phyloP scores from a whole-genome alignment of 192 early-diverging fungal species.

The Podochytrium sp. region DNA sequence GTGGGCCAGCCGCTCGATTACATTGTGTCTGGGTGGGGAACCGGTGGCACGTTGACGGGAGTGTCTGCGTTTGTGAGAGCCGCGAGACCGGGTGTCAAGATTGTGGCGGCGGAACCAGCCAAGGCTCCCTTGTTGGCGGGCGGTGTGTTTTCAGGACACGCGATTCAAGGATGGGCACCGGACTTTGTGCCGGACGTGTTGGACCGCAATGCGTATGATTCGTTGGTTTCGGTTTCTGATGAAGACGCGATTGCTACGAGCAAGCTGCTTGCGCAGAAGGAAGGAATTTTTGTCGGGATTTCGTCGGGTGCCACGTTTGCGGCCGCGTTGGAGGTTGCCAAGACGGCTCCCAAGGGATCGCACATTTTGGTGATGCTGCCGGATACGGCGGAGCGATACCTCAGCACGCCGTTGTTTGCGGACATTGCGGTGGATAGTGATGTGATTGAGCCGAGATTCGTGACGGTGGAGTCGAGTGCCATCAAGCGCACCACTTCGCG shows the following conservation, averaged over 20 bases:
- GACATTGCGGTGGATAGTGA: constrained; percentile 35
- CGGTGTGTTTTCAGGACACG: constrained; percentile 24
- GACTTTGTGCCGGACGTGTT: constrained; percentile 42
- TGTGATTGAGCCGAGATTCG: not conserved
- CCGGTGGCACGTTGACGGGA: constrained; percentile 44
- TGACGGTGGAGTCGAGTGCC: too few relatives aligned
- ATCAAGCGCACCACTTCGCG: too few relatives aligned
- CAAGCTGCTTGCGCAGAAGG: constrained; percentile 35
- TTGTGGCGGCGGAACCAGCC: constrained; percentile 38
- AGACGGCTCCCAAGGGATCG: constrained; percentile 17
- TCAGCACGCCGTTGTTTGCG: constrained; percentile 39
- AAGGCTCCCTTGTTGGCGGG: constrained; percentile 29
- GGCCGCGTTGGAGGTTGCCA: constrained; percentile 31
- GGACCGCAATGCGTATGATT: constrained; percentile 30
- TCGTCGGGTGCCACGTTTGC: constrained; percentile 31
- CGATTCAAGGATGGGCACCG: constrained; percentile 43
- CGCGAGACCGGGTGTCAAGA: constrained; percentile 31
- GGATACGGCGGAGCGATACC: constrained; percentile 41
- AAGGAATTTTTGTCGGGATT: constrained; percentile 42
- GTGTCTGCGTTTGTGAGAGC: constrained; percentile 32
- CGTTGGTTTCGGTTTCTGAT: constrained; percentile 21
- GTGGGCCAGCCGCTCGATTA: constrained; percentile 37
- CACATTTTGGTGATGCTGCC: constrained; percentile 38
- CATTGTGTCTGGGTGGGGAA: constrained; percentile 47
- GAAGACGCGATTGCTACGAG: constrained; percentile 35